Evolutionary conservation across 2,329 filamentous ascomycete species (phyloP), one percentile per base, ranked within the genome.

Genomic region (Apiospora sp.): DNA sequence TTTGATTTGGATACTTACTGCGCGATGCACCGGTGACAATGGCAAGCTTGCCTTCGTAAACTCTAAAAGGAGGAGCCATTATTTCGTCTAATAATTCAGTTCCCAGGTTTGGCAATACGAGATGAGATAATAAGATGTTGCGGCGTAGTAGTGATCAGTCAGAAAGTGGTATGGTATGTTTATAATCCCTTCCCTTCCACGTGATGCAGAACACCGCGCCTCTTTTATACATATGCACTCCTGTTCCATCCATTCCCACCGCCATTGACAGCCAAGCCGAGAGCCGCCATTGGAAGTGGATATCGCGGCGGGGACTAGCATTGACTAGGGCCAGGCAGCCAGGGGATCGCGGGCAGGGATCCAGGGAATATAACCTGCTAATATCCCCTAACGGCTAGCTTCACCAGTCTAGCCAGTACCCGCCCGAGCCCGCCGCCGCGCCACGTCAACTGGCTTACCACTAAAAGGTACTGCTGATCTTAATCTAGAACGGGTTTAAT

Each of bases 1-100:
- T 34, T 22, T 61, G n/a, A 41, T 10, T 41, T 8, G 37, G 10
- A 10, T 22, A 73, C 78, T 72, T 86, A 94, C 93, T 93, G 86
- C 94, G 86, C 72, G 93, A 94, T 73, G 91, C 92, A 72, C 94
- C 94, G 1, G 94, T 96, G 68, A 96, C 86, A 75, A 96, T 91
- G 70, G 89, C 93, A 71, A 95, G 86, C 81, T 94, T 94, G 75
- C 93, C 92, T 79, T 94, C 90, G 22, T 92, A 84, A 30, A 64
- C 58, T 41, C 58, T 64, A 41, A 64, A 64, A 41, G 34, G 58
- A 64, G 58, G 58, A 24, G 58, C 58, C 58, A 64, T 64, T 13
- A 13, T 41, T 22, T 64, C 58, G 19, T n/a, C 19, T 64, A n/a
- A 41, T 64, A 5, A 10, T 13, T 5, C 16, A 37, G 22, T 7